Base-by-base conservation (phyloP, 345 rosid genomes). In the Dimocarpus longan region DNA sequence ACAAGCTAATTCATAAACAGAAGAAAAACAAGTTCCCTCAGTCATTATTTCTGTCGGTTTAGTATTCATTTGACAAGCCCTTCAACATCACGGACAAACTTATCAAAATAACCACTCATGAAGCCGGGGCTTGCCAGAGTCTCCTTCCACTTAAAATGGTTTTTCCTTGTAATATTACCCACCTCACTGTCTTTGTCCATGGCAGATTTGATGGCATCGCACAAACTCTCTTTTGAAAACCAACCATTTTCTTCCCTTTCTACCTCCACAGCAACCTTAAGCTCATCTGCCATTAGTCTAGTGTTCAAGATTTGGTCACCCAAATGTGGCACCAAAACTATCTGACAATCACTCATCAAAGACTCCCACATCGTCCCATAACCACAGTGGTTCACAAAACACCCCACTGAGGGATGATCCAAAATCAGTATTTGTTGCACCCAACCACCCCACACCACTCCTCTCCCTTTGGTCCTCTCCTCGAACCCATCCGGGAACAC, bases 361-460 rank as follows among this genome's bases (percentile, higher is more conserved):
- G 93, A 82, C 71, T 93, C 97, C 93, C 92, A 93, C 95, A 90
- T 88, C 0, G 95, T 88, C 10, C 95, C 90, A 56, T 84, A 91
- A 82, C 97, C 97, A 39, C 95, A 85, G 60, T 91, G 97, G n/a
- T n/a, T n/a, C n/a, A n/a, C n/a, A n/a, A n/a, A n/a, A n/a, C n/a
- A n/a, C n/a, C n/a, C n/a, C n/a, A 91, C 85, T 0, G 95, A 84
- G 0, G 82, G 81, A 80, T 93, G 93, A 21, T 62, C 66, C 76
- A 93, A 46, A 9, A 93, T 81, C 69, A 68, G 19, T 6, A 85
- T 80, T 56, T 93, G 95, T 50, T 81, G 90, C 43, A 88, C 84
- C 95, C 95, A 91, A 3, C 83, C 90, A 1, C 89, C 86, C n/a
- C 72, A 83, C 15, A 91, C 87, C 65, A 80, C 57, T 13, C 93